A percentile compares a stretch with the other conserved stretches of the same genome.
Evolutionary conservation across 768 basidiomycete species (phyloP).

Genomic region (Psilocybe cyanescens): DNA sequence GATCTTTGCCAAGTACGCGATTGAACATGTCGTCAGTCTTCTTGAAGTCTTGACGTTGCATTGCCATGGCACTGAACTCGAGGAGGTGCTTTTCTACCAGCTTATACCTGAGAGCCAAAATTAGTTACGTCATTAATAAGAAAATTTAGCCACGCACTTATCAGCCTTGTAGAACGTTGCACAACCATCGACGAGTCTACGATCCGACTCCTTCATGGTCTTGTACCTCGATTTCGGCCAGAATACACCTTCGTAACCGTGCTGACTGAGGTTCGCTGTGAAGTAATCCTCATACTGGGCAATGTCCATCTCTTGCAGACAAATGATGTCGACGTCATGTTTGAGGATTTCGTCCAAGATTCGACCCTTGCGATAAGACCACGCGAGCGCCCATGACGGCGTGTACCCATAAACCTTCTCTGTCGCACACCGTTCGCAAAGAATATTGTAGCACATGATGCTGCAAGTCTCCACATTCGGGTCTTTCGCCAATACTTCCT

Average conservation of each 20-base stretch:
- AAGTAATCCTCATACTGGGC: slow-evolving; percentile 94
- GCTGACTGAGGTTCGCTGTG: slow-evolving; percentile 65
- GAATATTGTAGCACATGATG: slow-evolving; percentile 90
- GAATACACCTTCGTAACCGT: slow-evolving; percentile 90
- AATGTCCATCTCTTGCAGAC: slow-evolving; percentile 94
- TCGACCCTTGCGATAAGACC: slow-evolving; percentile 90
- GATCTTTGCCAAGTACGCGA: slow-evolving; percentile 92
- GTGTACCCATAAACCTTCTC: slow-evolving; percentile 93
- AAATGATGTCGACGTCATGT: slow-evolving; percentile 87
- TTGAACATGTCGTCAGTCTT: slow-evolving; percentile 99
- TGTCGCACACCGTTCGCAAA: slow-evolving; percentile 91
- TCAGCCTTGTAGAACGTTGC: slow-evolving; percentile 92
- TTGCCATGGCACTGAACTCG: slow-evolving; percentile 91
- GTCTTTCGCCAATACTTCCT: slow-evolving; percentile 63
- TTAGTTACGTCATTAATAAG: slow-evolving; percentile 4
- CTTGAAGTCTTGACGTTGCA: slow-evolving; percentile 93
- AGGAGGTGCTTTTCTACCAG: slow-evolving; percentile 93
- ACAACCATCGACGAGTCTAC: slow-evolving; percentile 92
- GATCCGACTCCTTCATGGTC: slow-evolving; percentile 89
- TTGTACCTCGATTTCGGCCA: slow-evolving; percentile 92
- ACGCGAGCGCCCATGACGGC: slow-evolving; percentile 93
- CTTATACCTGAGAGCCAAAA: slow-evolving; percentile 63
- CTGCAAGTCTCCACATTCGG: slow-evolving; percentile 76
- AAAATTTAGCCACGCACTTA: slow-evolving; percentile 59
- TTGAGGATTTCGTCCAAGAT: slow-evolving; percentile 85